A percentile compares a stretch with the other conserved stretches of the same genome.
Evolutionary conservation across 148 eudicot genomes (phyloP).

Genomic region (Dianthus caryophyllus): DNA sequence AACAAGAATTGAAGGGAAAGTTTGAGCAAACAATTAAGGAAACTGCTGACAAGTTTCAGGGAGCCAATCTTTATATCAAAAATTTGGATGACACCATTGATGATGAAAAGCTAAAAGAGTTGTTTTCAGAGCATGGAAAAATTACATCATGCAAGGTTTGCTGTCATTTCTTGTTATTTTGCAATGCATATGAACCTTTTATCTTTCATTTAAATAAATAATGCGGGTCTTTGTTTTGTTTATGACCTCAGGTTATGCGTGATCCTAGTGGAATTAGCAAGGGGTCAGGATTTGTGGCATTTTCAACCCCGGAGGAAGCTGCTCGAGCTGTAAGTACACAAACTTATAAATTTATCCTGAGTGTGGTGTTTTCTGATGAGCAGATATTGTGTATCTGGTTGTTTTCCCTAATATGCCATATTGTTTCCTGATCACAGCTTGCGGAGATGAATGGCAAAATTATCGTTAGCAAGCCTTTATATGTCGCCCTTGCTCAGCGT

Average conservation of each 20-base stretch:
- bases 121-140: constrained; percentile 65
- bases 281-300: constrained; percentile 82
- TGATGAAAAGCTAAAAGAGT: constrained; percentile 80
- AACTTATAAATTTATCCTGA: not conserved
- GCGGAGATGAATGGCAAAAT: constrained; percentile 86
- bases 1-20: constrained; percentile 31
- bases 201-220: not conserved
- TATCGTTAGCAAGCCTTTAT: constrained; percentile 72
- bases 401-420: not conserved
- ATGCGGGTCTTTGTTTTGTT: not conserved
- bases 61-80: constrained; percentile 39
- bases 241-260: constrained; percentile 56
- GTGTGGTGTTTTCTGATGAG: not conserved
- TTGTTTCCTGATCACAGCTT: constrained; percentile 37
- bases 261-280: constrained; percentile 75
- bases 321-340: constrained; percentile 59
- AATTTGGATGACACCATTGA: constrained; percentile 67
- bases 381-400: not conserved
- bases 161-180: not conserved
- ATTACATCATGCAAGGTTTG: constrained; percentile 75
- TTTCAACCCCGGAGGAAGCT: constrained; percentile 72
- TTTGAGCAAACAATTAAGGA: constrained; percentile 37
- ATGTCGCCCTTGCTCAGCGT: constrained; percentile 84
- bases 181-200: not conserved
- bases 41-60: constrained; percentile 35